Evolutionary conservation across 1,139 yeast species (phyloP), one percentile per base, ranked within the genome.

Genomic region (Hyphopichia burtonii): DNA sequence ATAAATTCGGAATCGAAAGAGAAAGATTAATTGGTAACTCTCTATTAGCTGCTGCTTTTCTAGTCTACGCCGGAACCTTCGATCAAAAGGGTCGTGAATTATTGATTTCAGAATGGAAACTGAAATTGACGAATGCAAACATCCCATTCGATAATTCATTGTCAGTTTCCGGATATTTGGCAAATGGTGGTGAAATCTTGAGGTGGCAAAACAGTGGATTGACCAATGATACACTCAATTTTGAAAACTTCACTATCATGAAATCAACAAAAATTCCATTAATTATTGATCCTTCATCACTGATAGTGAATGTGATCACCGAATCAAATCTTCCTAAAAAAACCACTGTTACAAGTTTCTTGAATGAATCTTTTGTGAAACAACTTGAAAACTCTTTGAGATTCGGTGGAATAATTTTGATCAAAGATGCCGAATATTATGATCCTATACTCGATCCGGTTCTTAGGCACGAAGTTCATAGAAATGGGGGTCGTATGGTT

Each of bases 381-480:
- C 86, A 81, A 41, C 61, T 91, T 20, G 96, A 89, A 56, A 86
- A 89, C 55, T 83, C 96, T 0, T 60, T 91, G 22, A 69, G 94
- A 46, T 91, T 91, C 68, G 98, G 99, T 8, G 90, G 89, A 4
- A 56, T 77, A 0, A 66, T 91, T 9, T 57, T 91, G 11, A 74
- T 91, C 25, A 81, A 80, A 51, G 94, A 91, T 61, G 89, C 91
- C 3, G 97, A 91, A 55, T 68, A 75, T 51, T 81, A 79, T 55
- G 93, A 91, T 58, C 96, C 97, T 0, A 65, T 86, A 11, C 56
- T 91, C 18, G 79, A 79, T 44, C 71, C 84, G 0, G 61, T 91
- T 2, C 63, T 93, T 36, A 72, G 81, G 41, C 68, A 69, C 36
- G 96, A 88, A 46, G 71, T 80, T 32, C 75, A 73, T 35, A 68